phyloP scores from a whole-genome alignment of 805 yeast genomes.

The Candida maltosa region DNA sequence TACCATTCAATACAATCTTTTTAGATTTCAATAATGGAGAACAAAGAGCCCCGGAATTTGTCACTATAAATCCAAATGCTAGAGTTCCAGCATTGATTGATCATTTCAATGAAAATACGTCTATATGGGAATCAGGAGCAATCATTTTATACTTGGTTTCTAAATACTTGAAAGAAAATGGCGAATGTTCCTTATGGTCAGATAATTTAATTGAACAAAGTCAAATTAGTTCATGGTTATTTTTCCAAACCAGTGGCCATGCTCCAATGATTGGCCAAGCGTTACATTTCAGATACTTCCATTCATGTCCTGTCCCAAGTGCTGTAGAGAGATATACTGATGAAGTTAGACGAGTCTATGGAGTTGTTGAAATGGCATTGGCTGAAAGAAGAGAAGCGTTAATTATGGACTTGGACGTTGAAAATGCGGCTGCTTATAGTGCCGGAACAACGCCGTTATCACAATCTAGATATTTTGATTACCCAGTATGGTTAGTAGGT shows the following conservation, averaged over 20 bases:
- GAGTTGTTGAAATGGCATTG: slow-evolving; percentile 90
- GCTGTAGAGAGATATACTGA: slow-evolving; percentile 90
- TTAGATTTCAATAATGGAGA: slow-evolving; percentile 86
- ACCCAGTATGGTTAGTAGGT: slow-evolving; percentile 94
- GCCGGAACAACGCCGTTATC: slow-evolving; percentile 86
- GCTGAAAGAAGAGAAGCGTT: slow-evolving; percentile 90
- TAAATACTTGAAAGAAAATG: slow-evolving; percentile 58
- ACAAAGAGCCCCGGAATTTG: slow-evolving; percentile 90
- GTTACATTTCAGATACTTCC: slow-evolving; percentile 88
- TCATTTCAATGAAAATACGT: slow-evolving; percentile 73
- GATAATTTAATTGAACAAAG: slow-evolving; percentile 75
- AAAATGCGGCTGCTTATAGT: slow-evolving; percentile 82
- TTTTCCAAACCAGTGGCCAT: slow-evolving; percentile 94
- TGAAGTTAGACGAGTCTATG: slow-evolving; percentile 89
- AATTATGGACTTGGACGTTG: slow-evolving; percentile 83
- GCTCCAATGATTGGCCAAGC: slow-evolving; percentile 99
- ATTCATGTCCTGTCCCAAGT: slow-evolving; percentile 76
- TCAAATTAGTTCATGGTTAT: slow-evolving; percentile 84
- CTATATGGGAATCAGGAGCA: slow-evolving; percentile 95
- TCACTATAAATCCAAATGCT: slow-evolving; percentile 92
- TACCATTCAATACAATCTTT: slow-evolving; percentile 75
- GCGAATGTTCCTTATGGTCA: slow-evolving; percentile 76
- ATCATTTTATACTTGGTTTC: slow-evolving; percentile 80
- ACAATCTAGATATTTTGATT: slow-evolving; percentile 82
- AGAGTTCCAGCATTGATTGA: slow-evolving; percentile 93